These are phyloP conservation scores for Suillus weaverae DNA, from an alignment of 768 basidiomycete genomes.

Conservation along the genomic window DNA sequence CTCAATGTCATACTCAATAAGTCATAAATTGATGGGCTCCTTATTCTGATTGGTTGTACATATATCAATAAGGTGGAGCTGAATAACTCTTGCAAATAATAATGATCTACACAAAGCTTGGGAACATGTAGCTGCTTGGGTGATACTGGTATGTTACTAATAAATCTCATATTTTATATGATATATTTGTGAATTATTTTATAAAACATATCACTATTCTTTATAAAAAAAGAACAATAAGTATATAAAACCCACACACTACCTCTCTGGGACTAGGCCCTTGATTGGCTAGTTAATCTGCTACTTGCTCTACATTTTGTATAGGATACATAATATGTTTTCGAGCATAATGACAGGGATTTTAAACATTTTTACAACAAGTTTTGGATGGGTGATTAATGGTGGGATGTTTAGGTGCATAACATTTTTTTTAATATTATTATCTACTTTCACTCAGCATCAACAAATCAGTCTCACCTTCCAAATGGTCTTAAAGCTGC, in stretches of 20 bases:
- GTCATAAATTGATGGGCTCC: background rate
- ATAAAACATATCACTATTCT: background rate
- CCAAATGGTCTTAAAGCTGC: conserved; percentile 3
- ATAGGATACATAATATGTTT: conserved; percentile 33
- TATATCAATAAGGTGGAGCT: conserved; percentile 18
- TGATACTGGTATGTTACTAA: conserved; percentile 8
- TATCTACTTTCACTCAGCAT: no score
- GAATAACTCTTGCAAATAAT: conserved; percentile 11
- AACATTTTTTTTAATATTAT: no score
- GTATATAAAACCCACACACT: background rate
- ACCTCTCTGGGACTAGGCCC: conserved; percentile 10
- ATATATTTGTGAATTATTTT: conserved; percentile 11
- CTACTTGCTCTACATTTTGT: conserved; percentile 17
- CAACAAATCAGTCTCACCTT: background rate
- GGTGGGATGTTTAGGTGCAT: conserved; percentile 39
- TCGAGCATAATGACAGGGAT: conserved; percentile 22
- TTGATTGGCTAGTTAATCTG: background rate
- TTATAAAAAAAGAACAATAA: conserved; percentile 6
- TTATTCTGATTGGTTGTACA: conserved; percentile 7
- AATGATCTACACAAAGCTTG: conserved; percentile 2
- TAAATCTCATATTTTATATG: conserved; percentile 5
- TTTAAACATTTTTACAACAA: conserved; percentile 34
- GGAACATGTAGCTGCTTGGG: background rate
- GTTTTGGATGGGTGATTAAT: conserved; percentile 36
- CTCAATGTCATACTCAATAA: conserved; percentile 14